Evolutionary conservation across 2,329 filamentous ascomycete species (phyloP).

Genomic region (Phyllosticta citrichinensis): DNA sequence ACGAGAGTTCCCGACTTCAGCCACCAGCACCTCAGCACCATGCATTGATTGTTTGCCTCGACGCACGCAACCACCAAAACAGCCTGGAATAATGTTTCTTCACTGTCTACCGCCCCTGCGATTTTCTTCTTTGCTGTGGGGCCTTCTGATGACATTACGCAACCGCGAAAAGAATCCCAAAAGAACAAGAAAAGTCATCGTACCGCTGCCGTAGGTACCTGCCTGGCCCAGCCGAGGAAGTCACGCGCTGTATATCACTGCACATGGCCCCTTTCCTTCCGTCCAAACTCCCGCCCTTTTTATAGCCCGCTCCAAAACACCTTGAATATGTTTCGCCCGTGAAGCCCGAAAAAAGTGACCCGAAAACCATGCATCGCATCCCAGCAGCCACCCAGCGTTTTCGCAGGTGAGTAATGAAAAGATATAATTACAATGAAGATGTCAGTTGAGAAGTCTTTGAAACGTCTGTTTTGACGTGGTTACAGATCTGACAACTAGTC

Average conservation of each 20-base stretch:
- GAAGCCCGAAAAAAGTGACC: neutral
- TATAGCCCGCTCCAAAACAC: constrained; percentile 6
- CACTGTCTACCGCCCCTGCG: neutral
- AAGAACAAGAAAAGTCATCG: neutral
- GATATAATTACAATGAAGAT: constrained; percentile 8
- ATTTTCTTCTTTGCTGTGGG: neutral
- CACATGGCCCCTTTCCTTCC: constrained; percentile 1
- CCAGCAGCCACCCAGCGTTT: neutral
- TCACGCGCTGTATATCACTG: constrained; percentile 5
- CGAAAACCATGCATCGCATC: neutral
- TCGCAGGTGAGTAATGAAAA: neutral
- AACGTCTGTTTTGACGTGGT: neutral
- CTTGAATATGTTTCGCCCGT: constrained; percentile 6
- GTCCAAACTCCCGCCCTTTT: constrained; percentile 5
- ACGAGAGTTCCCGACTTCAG: neutral
- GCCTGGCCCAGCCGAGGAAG: constrained; percentile 5
- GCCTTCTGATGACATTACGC: neutral
- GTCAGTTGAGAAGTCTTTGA: neutral
- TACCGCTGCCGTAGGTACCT: neutral
- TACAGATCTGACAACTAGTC: neutral
- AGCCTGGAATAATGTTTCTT: neutral
- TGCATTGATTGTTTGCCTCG: neutral
- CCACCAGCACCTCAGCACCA: neutral
- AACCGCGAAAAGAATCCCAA: neutral
- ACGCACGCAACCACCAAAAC: neutral